Evolutionary conservation across 192 early-diverging fungal species (phyloP).

Genomic region (Podila minutissima): DNA sequence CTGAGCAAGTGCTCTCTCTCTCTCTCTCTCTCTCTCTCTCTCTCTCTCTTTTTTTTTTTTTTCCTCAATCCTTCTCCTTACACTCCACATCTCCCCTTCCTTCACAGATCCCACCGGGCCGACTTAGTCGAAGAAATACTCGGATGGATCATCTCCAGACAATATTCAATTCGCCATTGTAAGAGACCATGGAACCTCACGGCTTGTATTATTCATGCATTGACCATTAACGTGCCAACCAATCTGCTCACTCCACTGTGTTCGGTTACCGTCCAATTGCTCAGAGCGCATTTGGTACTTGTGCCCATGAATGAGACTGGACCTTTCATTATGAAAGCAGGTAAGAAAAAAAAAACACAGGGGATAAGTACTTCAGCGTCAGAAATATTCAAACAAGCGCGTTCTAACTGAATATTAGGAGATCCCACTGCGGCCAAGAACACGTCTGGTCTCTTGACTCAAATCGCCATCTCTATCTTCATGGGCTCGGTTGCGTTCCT

Average conservation of each 20-base stretch:
- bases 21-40: not conserved
- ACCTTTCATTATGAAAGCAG: not conserved
- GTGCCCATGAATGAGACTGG: not conserved
- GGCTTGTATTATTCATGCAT: no score
- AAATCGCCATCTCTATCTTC: constrained; percentile 28
- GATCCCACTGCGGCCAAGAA: constrained; percentile 16
- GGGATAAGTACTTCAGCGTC: not conserved
- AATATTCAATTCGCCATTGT: constrained; percentile 8
- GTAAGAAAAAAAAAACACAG: not conserved
- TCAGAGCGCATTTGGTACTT: not conserved
- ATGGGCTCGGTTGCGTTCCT: constrained; percentile 38
- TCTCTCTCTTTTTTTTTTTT: not conserved
- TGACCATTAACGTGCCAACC: not conserved
- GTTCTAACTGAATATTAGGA: not conserved
- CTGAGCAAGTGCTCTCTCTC: not conserved
- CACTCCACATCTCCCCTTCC: not conserved
- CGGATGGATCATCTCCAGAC: constrained; percentile 22
- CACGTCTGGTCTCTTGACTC: constrained; percentile 35
- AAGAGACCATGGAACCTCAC: not conserved
- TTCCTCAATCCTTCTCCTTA: not conserved
- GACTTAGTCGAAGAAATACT: not conserved
- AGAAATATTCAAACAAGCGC: not conserved
- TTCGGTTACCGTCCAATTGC: not conserved
- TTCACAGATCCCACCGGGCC: not conserved
- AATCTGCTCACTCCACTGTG: not conserved